Base-by-base conservation (phyloP, 192 early-diverging fungal species). In the Podila epigama region DNA sequence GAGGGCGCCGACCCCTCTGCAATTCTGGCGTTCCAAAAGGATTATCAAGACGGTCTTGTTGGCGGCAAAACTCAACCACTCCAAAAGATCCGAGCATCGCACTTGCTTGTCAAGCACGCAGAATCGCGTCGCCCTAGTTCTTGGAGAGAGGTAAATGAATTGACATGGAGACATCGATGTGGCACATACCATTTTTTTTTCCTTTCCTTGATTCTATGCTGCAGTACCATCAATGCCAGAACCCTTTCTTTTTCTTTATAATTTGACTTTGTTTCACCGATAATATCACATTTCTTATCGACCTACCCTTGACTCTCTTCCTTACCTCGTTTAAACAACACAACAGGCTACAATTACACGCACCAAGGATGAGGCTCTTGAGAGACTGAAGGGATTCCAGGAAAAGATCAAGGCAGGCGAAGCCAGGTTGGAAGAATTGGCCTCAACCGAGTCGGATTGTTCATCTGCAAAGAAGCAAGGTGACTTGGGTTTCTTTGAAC, bases 61-160 rank as follows among this genome's bases (percentile, higher is more conserved):
- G 28, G 31, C n/a, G 40, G 52, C 50, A 67, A 25, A 40, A 51
- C 15, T 0, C 58, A 35, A 8, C 20, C 33, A 33, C 52, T 34
- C 57, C 58, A 51, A 39, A 75, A 84, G 63, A 84, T 97, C 37
- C 85, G 94, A 10, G 97, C 94, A 20, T 91, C 89, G 32, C 97
- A 99, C 66, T 82, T 99, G 29, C 81, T 99, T 16, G 94, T 95
- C 59, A 99, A 99, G 79, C 95, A 98, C 78, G 80, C 69, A 20
- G 90, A 89, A 18, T 93, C 91, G 32, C 85, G 97, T 36, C 84
- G 93, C 18, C 96, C 97, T 12, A 91, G 88, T 61, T 96, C 95
- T 13, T 98, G 96, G 96, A 91, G 85, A 77, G 87, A 96, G 81
- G 92, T 92, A 70, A 34, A 66, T 39, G n/a, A 18, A 1, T 18